phyloP scores from a whole-genome alignment of 371 early-diverging fungal species.

The Conidiobolus incongruus region DNA sequence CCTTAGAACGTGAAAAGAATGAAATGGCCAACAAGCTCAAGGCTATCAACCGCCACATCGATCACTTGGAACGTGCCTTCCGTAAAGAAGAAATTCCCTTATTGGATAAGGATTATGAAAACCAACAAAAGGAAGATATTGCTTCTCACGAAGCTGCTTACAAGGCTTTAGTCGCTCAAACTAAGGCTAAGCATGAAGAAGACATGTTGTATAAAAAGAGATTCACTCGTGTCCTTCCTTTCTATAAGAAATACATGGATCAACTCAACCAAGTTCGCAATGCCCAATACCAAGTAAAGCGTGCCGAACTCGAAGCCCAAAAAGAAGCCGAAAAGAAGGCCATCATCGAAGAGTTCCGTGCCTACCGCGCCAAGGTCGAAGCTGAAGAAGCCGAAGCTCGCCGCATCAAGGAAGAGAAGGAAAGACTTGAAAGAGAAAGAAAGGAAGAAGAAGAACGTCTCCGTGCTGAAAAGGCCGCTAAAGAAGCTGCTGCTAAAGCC shows the following conservation, averaged over 20 bases:
- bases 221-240: slow-evolving; percentile 49
- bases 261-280: slow-evolving; percentile 27
- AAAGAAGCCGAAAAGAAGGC: slow-evolving; percentile 49
- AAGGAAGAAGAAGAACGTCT: slow-evolving; percentile 12
- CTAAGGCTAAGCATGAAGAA: slow-evolving; percentile 39
- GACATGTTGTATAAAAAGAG: slow-evolving; percentile 53
- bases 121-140: slow-evolving; percentile 64
- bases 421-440: slow-evolving; percentile 12
- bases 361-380: slow-evolving; percentile 17
- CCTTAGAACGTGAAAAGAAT: slow-evolving; percentile 72
- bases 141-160: slow-evolving; percentile 52
- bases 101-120: slow-evolving; percentile 72
- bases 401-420: slow-evolving; percentile 10
- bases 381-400: slow-evolving; percentile 21
- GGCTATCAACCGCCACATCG: slow-evolving; percentile 52
- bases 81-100: slow-evolving; percentile 85
- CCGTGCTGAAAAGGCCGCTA: slow-evolving; percentile 8
- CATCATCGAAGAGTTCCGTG: slow-evolving; percentile 27
- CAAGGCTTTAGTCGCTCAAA: slow-evolving; percentile 34
- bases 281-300: slow-evolving; percentile 23
- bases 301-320: slow-evolving; percentile 20
- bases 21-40: slow-evolving; percentile 52
- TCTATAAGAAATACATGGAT: slow-evolving; percentile 37
- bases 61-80: slow-evolving; percentile 92
- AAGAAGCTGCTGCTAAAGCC: slow-evolving; percentile 8